Evolutionary conservation across 2,329 filamentous ascomycete genomes (phyloP), one percentile per base, ranked within the genome.

Genomic region (Penicillium thymicola): DNA sequence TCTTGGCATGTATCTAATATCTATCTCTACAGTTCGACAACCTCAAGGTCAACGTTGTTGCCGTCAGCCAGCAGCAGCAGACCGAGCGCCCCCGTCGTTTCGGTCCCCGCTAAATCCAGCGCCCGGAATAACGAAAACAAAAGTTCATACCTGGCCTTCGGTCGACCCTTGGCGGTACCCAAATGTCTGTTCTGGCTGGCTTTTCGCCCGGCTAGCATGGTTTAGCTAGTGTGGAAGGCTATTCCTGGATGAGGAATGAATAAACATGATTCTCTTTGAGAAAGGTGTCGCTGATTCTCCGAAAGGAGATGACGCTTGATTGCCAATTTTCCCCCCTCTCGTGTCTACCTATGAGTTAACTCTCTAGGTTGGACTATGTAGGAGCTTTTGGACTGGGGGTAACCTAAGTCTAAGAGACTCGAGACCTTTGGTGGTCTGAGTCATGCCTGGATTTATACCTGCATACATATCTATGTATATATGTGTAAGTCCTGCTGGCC

Each of bases 31-130:
- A 97, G 92, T 99, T 99, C 85, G 94, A 99, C 81, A 86, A 87
- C 70, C 92, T 99, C 80, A 89, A 93, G 78, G 91, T 96, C 88
- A 97, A 95, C 82, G 91, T 97, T 73, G 87, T 95, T 71, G 81
- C 88, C 68, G 92, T 99, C 69, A 84, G 88, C 70, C 92, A 97
- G 83, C 86, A 90, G 78, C 92, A 97, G 84, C 80, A 85, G 65
- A 79, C 85, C 74, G 92, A 97, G 82, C 89, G 92, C 69, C 85
- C 84, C 70, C 88, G 89, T 75, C 85, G 90, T 76, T 92, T 89
- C 81, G 83, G 82, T 60, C 64, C 64, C 55, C 65, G 64, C 62
- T 67, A 67, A 67, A 62, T 55, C 11, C 38, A 58, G 54, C 58
- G 38, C 18, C 50, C 54, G 57, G 38, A 59, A 59, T 60, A 56